These are phyloP conservation scores for Acanthamoeba triangularis DNA, from an alignment of 208 protist genomes.

Conservation along the genomic window DNA sequence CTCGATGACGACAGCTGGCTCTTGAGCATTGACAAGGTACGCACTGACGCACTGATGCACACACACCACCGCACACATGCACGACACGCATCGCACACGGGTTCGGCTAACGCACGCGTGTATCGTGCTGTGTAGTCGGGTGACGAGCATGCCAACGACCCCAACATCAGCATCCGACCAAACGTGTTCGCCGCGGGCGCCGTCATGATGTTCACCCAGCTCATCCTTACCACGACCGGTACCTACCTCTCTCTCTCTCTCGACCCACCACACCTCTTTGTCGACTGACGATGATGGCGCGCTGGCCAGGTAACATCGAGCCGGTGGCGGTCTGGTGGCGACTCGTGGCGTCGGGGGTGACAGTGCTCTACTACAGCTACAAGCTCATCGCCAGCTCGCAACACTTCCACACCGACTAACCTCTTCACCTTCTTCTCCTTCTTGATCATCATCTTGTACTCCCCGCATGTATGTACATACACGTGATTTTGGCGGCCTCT, in stretches of 20 bases:
- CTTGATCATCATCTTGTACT: background rate
- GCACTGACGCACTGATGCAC: no score
- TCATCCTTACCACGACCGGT: conserved; percentile 46
- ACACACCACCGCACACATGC: background rate
- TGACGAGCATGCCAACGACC: background rate
- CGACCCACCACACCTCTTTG: no score
- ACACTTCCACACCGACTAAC: conserved; percentile 59
- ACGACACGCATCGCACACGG: background rate
- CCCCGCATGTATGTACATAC: background rate
- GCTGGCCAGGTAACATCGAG: conserved; percentile 20
- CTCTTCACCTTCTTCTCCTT: background rate
- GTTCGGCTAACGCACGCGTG: background rate
- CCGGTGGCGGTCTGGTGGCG: conserved; percentile 49
- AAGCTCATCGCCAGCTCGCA: conserved; percentile 54
- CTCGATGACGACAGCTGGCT: conserved; percentile 66
- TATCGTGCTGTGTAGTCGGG: background rate
- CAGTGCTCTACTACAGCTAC: conserved; percentile 56
- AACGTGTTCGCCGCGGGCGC: conserved; percentile 22
- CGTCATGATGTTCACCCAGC: conserved; percentile 46
- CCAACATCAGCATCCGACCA: conserved; percentile 44
- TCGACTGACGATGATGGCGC: background rate
- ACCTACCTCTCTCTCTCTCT: background rate
- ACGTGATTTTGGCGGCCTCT: background rate
- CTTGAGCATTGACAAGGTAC: background rate
- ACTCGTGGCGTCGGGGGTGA: conserved; percentile 14